These are phyloP conservation scores for Cladosporium sp. DNA, from an alignment of 2,329 filamentous ascomycete genomes.

Conservation along the genomic window DNA sequence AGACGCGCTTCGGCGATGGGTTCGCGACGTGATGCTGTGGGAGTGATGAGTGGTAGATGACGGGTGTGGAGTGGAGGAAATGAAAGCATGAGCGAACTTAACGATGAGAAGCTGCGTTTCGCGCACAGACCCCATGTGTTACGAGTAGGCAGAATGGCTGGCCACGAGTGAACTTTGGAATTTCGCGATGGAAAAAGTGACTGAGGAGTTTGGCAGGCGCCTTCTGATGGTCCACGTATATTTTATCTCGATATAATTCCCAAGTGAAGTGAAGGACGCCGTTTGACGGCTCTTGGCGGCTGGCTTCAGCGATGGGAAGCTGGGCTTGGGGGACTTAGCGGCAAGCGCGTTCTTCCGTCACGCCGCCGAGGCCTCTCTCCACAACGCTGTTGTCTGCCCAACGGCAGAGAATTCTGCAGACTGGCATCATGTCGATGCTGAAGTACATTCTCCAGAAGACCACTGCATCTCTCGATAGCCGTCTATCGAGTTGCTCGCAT, in stretches of 20 bases:
- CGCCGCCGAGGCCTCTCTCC: slow-evolving; percentile 7
- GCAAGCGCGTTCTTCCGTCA: slow-evolving; percentile 7
- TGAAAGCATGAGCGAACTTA: slow-evolving; percentile 11
- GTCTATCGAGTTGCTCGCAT: background rate
- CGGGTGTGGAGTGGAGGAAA: slow-evolving; percentile 13
- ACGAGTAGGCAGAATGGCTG: slow-evolving; percentile 4
- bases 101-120: background rate
- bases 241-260: slow-evolving; percentile 15
- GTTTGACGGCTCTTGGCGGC: slow-evolving; percentile 4
- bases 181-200: slow-evolving; percentile 15
- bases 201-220: slow-evolving; percentile 22
- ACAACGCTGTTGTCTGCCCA: slow-evolving; percentile 6
- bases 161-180: background rate
- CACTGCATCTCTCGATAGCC: background rate
- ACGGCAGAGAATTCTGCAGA: slow-evolving; percentile 11
- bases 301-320: background rate
- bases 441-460: background rate
- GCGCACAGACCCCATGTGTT: slow-evolving; percentile 1
- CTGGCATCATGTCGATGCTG: background rate
- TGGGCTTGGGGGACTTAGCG: slow-evolving; percentile 5
- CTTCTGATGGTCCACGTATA: slow-evolving; percentile 24
- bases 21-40: slow-evolving; percentile 3
- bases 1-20: slow-evolving; percentile 11
- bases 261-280: slow-evolving; percentile 2
- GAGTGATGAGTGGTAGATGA: slow-evolving; percentile 10